A percentile compares a stretch with the other conserved stretches of the same genome.
These are phyloP conservation scores for Fusarium illudens DNA, from an alignment of 2,329 filamentous ascomycete genomes.

Conservation along the genomic window DNA sequence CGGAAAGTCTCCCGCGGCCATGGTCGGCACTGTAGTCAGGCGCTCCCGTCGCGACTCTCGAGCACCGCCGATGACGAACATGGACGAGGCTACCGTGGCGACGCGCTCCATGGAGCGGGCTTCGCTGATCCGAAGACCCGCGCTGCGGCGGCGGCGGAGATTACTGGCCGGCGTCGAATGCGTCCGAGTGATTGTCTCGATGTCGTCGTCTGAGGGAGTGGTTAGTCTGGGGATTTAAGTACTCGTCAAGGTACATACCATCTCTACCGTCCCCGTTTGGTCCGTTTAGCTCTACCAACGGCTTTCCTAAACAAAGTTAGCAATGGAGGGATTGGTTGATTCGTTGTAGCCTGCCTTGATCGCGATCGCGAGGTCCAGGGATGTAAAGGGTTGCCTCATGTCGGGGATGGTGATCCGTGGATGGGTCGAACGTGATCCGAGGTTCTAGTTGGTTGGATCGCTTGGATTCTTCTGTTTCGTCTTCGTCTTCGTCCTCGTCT, in stretches of 20 bases:
- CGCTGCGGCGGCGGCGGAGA: constrained; percentile 39
- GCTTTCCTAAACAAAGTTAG: constrained; percentile 35
- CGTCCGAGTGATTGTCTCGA: constrained; percentile 24
- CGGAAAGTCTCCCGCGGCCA: constrained; percentile 45
- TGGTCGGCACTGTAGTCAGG: constrained; percentile 15
- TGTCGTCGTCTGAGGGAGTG: constrained; percentile 27
- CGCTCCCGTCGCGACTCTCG: constrained; percentile 29
- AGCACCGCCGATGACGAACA: constrained; percentile 50
- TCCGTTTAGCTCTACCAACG: constrained; percentile 40
- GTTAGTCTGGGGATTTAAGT: neutral
- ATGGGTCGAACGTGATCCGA: constrained; percentile 44
- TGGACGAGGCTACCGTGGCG: constrained; percentile 47
- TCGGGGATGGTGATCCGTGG: constrained; percentile 39
- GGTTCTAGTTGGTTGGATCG: constrained; percentile 2
- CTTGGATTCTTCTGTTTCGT: neutral
- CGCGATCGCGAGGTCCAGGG: constrained; percentile 46
- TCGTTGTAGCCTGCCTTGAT: constrained; percentile 33
- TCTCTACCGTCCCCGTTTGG: constrained; percentile 36
- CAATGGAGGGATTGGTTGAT: neutral
- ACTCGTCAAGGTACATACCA: neutral
- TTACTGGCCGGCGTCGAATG: constrained; percentile 9
- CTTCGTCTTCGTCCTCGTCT: constrained; percentile 3
- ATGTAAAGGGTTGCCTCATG: constrained; percentile 43
- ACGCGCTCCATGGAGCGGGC: constrained; percentile 50
- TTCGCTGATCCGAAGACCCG: constrained; percentile 39